Percentiles rank a stretch among this genome's conserved stretches.
These are phyloP conservation scores for Yarrowia osloensis DNA, from an alignment of 805 yeast genomes.

Conservation along the genomic window DNA sequence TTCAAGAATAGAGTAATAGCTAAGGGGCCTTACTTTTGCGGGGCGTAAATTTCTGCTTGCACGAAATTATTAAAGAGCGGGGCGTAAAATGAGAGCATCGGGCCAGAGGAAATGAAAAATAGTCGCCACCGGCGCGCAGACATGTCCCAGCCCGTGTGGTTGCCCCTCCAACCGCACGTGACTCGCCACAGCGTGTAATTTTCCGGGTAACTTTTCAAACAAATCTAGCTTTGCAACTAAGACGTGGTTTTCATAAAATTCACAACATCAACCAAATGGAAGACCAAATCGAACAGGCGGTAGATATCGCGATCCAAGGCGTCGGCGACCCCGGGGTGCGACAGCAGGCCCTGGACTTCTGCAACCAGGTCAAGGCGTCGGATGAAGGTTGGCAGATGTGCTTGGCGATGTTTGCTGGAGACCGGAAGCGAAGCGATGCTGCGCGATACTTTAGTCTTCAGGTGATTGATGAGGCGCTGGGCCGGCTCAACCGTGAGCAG, in stretches of 20 bases:
- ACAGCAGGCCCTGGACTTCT: conserved; percentile 54
- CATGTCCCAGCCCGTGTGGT: neutral
- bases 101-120: neutral
- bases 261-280: conserved; percentile 37
- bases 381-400: conserved; percentile 53
- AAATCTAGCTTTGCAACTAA: conserved; percentile 26
- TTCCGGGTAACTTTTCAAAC: conserved; percentile 28
- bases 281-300: conserved; percentile 83
- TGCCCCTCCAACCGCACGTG: conserved; percentile 17
- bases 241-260: neutral
- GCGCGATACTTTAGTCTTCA: conserved; percentile 69
- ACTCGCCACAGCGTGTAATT: conserved; percentile 24
- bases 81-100: neutral
- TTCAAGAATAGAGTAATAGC: conserved; percentile 1
- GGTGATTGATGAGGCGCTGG: conserved; percentile 62
- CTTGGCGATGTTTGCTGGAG: conserved; percentile 45
- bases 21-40: neutral
- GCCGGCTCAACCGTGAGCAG: conserved; percentile 50
- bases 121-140: neutral
- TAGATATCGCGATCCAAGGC: conserved; percentile 75
- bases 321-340: conserved; percentile 62
- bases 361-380: conserved; percentile 49
- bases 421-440: conserved; percentile 50
- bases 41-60: neutral
- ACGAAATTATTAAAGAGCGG: neutral